Base-by-base conservation (phyloP, 2,329 filamentous ascomycete genomes). In the Hypoxylon sp. region DNA sequence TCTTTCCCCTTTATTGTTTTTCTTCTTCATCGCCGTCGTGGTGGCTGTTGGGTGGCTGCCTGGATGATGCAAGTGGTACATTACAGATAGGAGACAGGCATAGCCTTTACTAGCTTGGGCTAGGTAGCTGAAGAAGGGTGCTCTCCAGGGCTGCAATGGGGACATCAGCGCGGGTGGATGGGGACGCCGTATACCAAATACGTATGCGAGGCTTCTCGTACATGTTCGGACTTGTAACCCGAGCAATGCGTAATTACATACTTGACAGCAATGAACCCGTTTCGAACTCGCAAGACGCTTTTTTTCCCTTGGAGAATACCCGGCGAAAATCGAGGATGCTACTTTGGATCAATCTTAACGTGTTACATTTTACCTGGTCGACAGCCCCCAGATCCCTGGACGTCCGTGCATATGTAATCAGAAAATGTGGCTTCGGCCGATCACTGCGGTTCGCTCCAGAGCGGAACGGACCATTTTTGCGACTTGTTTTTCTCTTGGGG, bases 401-500 rank as follows among this genome's bases (percentile, higher is more conserved):
- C 24, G 48, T 14, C 38, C 53, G 53, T 67, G 61, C 49, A 61
- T 65, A 48, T 59, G 59, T 60, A 65, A 60, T 60, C 30, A 51
- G 30, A 49, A 42, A 54, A 55, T 58, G 58, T 63, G 48, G 59
- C 59, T 68, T 63, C 65, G 58, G 65, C 50, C 52, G 65, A 65
- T 65, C 65, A 48, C 49, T 61, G 59, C 66, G 36, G 36, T 40
- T n/a, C n/a, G 36, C 36, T 40, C 36, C 36, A 40, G 36, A 40
- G 36, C 36, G 63, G 66, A 66, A 68, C 66, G 66, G 66, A 61
- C 60, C 66, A 66, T 66, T 42, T 60, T n/a, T n/a, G n/a, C 52
- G 50, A 68, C 46, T 50, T 49, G 66, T 26, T 55, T 57, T 38
- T 50, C n/a, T n/a, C n/a, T n/a, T n/a, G n/a, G 16, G 18, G 44